Evolutionary conservation across 2,329 filamentous ascomycete species (phyloP).

Genomic region (Colletotrichum acutatum): DNA sequence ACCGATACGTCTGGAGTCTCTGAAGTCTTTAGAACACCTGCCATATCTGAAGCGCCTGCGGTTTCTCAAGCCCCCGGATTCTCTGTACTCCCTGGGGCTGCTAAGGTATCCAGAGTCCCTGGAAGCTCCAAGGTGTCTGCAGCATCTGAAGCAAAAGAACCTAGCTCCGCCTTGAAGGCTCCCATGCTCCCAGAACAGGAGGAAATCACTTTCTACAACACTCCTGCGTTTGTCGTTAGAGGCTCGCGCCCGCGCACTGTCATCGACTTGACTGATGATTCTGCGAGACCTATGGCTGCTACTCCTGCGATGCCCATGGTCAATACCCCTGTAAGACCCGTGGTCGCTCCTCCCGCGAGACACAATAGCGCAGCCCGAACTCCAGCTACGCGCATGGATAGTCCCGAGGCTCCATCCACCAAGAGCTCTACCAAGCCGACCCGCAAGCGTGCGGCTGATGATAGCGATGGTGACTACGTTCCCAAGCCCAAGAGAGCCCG

Average conservation of each 20-base stretch:
- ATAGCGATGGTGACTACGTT: slow-evolving; percentile 21
- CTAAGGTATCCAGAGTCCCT: too few relatives aligned
- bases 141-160: neutral
- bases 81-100: too few relatives aligned
- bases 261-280: neutral
- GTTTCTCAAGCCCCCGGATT: too few relatives aligned
- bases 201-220: neutral
- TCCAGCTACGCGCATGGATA: neutral
- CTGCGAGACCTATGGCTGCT: neutral
- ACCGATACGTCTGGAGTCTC: neutral
- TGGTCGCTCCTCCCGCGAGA: neutral
- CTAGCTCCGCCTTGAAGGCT: neutral
- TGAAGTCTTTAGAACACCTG: too few relatives aligned
- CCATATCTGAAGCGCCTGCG: too few relatives aligned
- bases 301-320: neutral
- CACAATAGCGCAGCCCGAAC: neutral
- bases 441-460: slow-evolving; percentile 7
- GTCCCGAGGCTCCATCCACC: neutral
- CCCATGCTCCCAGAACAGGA: too few relatives aligned
- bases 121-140: too few relatives aligned
- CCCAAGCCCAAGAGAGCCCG: slow-evolving; percentile 12
- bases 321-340: neutral
- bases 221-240: too few relatives aligned
- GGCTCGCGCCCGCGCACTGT: neutral
- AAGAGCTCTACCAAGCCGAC: neutral